phyloP scores from a whole-genome alignment of 2,329 filamentous ascomycete species.

The Fusarium succisae region DNA sequence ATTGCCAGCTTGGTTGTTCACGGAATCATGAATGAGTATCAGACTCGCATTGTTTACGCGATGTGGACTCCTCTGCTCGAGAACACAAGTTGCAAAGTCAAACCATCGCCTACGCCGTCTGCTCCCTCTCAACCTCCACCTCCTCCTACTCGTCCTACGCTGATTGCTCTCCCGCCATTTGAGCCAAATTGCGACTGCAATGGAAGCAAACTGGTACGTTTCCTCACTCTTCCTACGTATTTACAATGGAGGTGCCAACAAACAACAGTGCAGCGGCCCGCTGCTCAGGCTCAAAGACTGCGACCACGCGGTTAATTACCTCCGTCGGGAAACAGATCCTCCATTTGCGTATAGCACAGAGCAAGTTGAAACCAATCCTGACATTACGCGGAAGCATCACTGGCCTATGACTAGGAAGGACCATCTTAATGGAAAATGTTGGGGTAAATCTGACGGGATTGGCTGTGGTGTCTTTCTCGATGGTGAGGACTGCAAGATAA shows the following conservation, averaged over 20 bases:
- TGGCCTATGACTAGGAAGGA: neutral
- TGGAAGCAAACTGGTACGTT: too few species aligned
- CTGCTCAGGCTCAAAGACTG: neutral
- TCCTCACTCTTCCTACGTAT: too few species aligned
- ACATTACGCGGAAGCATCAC: neutral
- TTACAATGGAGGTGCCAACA: too few species aligned
- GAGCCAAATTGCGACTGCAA: too few species aligned
- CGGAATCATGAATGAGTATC: neutral
- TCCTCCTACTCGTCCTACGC: too few species aligned
- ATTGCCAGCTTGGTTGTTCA: neutral
- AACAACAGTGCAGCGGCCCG: too few species aligned
- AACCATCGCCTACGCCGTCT: too few species aligned
- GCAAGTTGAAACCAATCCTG: neutral
- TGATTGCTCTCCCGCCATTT: too few species aligned
- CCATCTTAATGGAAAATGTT: neutral
- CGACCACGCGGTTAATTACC: neutral
- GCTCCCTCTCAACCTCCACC: too few species aligned
- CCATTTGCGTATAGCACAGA: neutral
- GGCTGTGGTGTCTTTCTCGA: neutral
- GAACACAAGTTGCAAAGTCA: neutral
- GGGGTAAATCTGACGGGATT: neutral
- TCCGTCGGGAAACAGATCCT: too few species aligned
- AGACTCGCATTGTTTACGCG: neutral
- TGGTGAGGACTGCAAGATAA: neutral
- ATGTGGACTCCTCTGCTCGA: neutral